Base-by-base conservation (phyloP, 23 red algal genomes). In the Chondrus crispus region DNA sequence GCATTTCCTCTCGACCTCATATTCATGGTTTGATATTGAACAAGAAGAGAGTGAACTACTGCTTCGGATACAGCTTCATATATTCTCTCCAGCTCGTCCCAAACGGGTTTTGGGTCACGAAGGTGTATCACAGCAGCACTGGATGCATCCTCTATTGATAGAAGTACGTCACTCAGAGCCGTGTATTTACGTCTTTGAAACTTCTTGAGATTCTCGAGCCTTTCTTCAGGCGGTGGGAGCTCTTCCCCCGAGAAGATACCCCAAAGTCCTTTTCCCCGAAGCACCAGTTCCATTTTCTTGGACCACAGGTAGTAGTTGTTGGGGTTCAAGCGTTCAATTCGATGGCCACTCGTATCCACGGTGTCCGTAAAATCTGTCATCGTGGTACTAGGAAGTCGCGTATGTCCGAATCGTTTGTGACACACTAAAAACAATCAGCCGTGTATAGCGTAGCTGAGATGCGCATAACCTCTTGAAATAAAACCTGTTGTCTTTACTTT, bases 81-180 rank as follows among this genome's bases (percentile, higher is more conserved):
- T 44, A 71, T 13, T 16, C 19, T 7, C 46, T 48, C 76, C 2
- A 89, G 30, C 4, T 2, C 30, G 1, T 40, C 1, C 68, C 85
- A 89, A 60, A 86, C 40, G 10, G 39, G 29, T 22, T 16, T 7
- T 9, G 46, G 85, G 13, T 77, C 69, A 4, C 7, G 1, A 2
- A 78, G 74, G 3, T 78, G 46, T 39, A 89, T 30, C 10, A 89
- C 69, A 19, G 69, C 48, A 22, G 85, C 68, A 43, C 46, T 43
- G 35, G 33, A 89, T 24, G 22, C 66, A 72, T 72, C 66, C 16
- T 26, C 66, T 16, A 1, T 72, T 20, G 66, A 20, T 20, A 72
- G 22, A 14, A 72, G 66, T 16, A 72, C 16, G 16, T 0, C n/a
- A 0, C 51, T 55, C n/a, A 55, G n/a, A n/a, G 0, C 0, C 14